Percentiles rank a stretch among this genome's conserved stretches.
These are phyloP conservation scores for Mycena filopes DNA, from an alignment of 768 basidiomycete species.

Conservation along the genomic window DNA sequence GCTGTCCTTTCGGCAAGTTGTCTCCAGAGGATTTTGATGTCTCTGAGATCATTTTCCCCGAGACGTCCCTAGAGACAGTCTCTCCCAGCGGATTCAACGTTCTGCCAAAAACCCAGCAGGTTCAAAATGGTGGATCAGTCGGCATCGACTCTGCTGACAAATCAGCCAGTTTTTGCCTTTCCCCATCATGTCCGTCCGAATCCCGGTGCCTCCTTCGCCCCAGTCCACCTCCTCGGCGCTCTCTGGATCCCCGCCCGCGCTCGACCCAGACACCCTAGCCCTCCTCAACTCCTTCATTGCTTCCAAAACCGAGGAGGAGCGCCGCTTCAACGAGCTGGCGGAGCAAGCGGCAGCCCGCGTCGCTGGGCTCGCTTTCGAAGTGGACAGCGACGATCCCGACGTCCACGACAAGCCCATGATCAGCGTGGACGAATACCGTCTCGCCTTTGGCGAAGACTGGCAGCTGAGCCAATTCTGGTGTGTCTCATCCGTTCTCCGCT, in stretches of 20 bases:
- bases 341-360: conserved; percentile 48
- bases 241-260: conserved; percentile 49
- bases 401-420: conserved; percentile 47
- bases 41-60: too few species aligned
- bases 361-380: conserved; percentile 44
- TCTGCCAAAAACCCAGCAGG: too few species aligned
- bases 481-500: conserved; percentile 35
- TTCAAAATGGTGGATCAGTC: too few species aligned
- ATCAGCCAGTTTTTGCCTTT: too few species aligned
- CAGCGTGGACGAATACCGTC: conserved; percentile 55
- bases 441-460: conserved; percentile 60
- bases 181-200: conserved; percentile 10
- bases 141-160: too few species aligned
- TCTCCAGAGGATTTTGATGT: too few species aligned
- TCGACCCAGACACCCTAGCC: conserved; percentile 50
- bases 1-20: too few species aligned
- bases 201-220: conserved; percentile 38
- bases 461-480: conserved; percentile 64
- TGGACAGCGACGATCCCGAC: conserved; percentile 34
- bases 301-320: conserved; percentile 55
- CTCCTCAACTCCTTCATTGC: conserved; percentile 53
- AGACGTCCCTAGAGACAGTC: too few species aligned
- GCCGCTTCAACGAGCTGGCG: conserved; percentile 51
- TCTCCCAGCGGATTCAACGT: too few species aligned
- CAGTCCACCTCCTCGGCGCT: conserved; percentile 36